Percentiles rank a stretch among this genome's conserved stretches.
phyloP scores from a whole-genome alignment of 2,329 filamentous ascomycete species.

The Trichoderma sp. region DNA sequence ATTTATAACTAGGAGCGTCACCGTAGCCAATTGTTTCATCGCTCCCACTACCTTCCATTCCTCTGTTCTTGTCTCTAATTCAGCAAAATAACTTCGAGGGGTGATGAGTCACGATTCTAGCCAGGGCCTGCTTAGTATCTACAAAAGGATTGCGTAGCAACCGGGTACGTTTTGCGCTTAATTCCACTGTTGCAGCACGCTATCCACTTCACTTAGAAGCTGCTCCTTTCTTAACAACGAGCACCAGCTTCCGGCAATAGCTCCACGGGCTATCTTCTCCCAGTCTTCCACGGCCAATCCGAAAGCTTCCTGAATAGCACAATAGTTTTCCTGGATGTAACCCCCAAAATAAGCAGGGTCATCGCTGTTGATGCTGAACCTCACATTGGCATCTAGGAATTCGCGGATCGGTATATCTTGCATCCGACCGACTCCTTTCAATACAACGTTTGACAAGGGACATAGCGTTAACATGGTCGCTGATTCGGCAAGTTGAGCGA shows the following conservation, averaged over 20 bases:
- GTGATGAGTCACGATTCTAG: too few species aligned
- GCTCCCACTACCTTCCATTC: not conserved
- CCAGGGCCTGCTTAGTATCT: not conserved
- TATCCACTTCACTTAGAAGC: conserved; percentile 50
- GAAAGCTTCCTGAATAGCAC: conserved; percentile 73
- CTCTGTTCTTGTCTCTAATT: not conserved
- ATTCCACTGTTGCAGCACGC: conserved; percentile 27
- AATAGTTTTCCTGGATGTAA: conserved; percentile 73
- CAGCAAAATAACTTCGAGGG: not conserved
- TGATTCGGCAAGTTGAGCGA: conserved; percentile 58
- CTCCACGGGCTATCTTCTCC: conserved; percentile 61
- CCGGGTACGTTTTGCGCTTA: not conserved
- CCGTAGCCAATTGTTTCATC: not conserved
- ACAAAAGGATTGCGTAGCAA: not conserved
- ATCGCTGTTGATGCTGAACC: conserved; percentile 73
- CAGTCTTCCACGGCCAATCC: conserved; percentile 64
- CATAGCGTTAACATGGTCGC: conserved; percentile 69
- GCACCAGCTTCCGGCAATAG: conserved; percentile 72
- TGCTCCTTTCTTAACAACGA: conserved; percentile 61
- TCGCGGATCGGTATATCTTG: conserved; percentile 56
- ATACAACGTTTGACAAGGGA: conserved; percentile 68
- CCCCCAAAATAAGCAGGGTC: conserved; percentile 76
- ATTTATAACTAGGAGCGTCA: not conserved
- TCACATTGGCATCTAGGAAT: conserved; percentile 64
- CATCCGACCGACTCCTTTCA: conserved; percentile 33